Percentiles rank a stretch among this genome's conserved stretches.
Evolutionary conservation across 495 filamentous ascomycete species (phyloP).

Genomic region (Penicillium cataractarum): DNA sequence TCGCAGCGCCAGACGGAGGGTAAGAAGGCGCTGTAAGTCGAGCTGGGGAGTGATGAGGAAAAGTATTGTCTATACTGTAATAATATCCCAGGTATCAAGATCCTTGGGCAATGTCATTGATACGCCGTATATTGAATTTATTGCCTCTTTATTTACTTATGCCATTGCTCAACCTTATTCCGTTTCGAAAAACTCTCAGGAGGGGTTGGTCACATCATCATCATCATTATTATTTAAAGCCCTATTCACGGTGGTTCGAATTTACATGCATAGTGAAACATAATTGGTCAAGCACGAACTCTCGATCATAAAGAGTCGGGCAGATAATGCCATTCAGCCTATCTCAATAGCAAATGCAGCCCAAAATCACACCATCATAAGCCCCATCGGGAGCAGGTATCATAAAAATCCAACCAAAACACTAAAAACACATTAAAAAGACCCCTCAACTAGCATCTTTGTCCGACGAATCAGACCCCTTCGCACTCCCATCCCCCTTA

Average conservation of each 20-base stretch:
- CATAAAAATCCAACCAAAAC: background rate
- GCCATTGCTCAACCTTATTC: background rate
- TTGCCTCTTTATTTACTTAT: background rate
- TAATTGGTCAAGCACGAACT: background rate
- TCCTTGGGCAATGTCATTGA: slow-evolving; percentile 6
- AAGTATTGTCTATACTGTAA: slow-evolving; percentile 33
- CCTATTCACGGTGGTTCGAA: background rate
- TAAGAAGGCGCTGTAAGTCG: slow-evolving; percentile 49
- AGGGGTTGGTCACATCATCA: background rate
- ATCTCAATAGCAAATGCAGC: background rate
- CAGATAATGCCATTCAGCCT: background rate
- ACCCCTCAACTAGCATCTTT: background rate
- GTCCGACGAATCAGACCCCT: background rate
- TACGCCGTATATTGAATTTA: background rate
- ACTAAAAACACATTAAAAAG: no score
- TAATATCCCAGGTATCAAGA: slow-evolving; percentile 20
- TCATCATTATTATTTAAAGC: no score
- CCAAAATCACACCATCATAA: background rate
- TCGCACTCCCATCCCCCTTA: slow-evolving; percentile 13
- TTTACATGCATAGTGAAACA: background rate
- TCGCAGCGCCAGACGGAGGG: slow-evolving; percentile 37
- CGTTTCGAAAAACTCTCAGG: no score
- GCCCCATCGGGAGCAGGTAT: slow-evolving; percentile 1
- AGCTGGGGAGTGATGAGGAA: slow-evolving; percentile 11
- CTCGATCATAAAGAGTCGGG: background rate